Percentiles rank a stretch among this genome's conserved stretches.
These are phyloP conservation scores for Amaranthus cruentus DNA, from an alignment of 148 eudicot species.

Conservation along the genomic window DNA sequence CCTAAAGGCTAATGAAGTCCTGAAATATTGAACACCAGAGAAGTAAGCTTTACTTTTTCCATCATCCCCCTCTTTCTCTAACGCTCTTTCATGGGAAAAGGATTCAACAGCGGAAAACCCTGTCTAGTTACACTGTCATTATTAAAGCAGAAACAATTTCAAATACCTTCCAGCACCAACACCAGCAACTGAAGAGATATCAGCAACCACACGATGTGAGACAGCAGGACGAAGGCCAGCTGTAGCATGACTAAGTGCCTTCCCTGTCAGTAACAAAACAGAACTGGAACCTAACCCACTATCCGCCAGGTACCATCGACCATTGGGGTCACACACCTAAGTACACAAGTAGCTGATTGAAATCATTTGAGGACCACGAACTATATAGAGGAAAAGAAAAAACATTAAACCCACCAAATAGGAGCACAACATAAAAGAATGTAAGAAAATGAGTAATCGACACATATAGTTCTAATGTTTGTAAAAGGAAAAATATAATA, in stretches of 20 bases:
- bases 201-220: constrained; percentile 52
- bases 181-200: constrained; percentile 33
- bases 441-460: neutral
- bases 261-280: constrained; percentile 70
- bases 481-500: neutral
- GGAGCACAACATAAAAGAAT: neutral
- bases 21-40: constrained; percentile 29
- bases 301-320: constrained; percentile 90
- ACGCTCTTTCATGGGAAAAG: neutral
- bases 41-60: neutral
- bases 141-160: neutral
- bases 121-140: neutral
- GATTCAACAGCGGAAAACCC: neutral
- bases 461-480: neutral
- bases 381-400: neutral
- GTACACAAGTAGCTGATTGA: constrained; percentile 18
- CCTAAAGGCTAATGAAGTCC: constrained; percentile 80
- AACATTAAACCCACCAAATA: neutral
- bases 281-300: constrained; percentile 57
- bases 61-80: neutral
- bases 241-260: constrained; percentile 85
- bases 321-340: constrained; percentile 91
- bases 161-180: constrained; percentile 59
- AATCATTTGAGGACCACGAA: constrained; percentile 23
- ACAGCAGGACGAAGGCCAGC: constrained; percentile 91